Conservation (phyloP, 2,329 filamentous ascomycete genomes). For the Zymoseptoria ardabiliae region DNA sequence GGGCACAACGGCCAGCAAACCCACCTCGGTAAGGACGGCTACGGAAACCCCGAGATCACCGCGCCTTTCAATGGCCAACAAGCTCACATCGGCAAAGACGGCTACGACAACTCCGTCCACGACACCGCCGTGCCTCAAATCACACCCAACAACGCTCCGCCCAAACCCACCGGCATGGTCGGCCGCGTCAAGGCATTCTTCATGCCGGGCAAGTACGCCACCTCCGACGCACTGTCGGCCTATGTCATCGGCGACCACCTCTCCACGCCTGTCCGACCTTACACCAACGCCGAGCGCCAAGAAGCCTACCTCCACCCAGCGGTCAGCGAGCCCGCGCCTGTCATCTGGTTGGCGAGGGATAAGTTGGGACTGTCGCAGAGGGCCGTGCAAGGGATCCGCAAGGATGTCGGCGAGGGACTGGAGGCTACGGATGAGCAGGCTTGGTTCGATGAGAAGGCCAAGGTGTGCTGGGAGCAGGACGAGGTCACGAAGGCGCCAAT, state of each 20-base stretch:
- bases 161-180: constrained; percentile 8
- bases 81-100: constrained; percentile 5
- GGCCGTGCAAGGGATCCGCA: constrained; percentile 30
- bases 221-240: constrained; percentile 12
- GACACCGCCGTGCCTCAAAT: constrained; percentile 5
- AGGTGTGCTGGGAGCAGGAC: constrained; percentile 36
- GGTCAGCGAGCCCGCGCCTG: constrained; percentile 33
- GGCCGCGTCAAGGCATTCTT: constrained; percentile 18
- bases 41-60: neutral
- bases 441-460: constrained; percentile 39
- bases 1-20: neutral
- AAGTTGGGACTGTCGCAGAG: constrained; percentile 34
- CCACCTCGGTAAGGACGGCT: constrained; percentile 10
- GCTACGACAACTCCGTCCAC: constrained; percentile 4
- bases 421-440: constrained; percentile 39
- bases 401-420: constrained; percentile 17
- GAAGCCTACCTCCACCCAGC: constrained; percentile 41
- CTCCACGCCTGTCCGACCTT: constrained; percentile 24
- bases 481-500: constrained; percentile 30
- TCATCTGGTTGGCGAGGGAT: constrained; percentile 40
- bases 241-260: constrained; percentile 13
- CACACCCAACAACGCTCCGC: neutral
- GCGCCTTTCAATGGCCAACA: neutral
- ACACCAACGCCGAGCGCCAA: constrained; percentile 27
- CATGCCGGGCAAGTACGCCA: constrained; percentile 4